Evolutionary conservation across 192 early-diverging fungal species (phyloP), one percentile per base, ranked within the genome.

Genomic region (Coemansia furcata): DNA sequence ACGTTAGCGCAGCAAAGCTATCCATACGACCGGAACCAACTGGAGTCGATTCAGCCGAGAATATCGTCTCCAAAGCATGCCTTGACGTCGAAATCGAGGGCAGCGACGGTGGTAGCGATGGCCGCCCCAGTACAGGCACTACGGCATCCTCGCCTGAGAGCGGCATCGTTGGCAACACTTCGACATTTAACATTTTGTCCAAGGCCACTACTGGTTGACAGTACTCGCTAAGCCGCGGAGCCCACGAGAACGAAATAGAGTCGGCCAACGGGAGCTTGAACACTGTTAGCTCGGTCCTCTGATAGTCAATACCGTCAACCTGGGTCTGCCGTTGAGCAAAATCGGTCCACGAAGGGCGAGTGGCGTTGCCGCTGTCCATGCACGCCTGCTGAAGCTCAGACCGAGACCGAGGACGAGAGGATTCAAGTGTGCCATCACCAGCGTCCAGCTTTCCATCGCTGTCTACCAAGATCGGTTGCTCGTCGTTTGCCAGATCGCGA

Each of bases 231-330:
- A 35, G 40, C 5, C 47, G 66, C 57, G 66, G 66, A 14, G 66
- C 39, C 66, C 66, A 67, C 4, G 55, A 21, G n/a, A 67, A 17
- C n/a, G 38, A 36, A 19, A 67, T 32, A 19, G 32, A 23, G 17
- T 67, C 66, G 17, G 57, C 57, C 21, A 67, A 23, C 33, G 12
- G 8, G n/a, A 69, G 68, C 60, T 44, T 62, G 50, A 63, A 69
- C 58, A 40, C n/a, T 6, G 61, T 63, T 37, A 69, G 26, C 50
- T 69, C 68, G 12, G 60, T 63, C n/a, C 44, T 62, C 50, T n/a
- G 26, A 29, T 62, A 69, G 61, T 69, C 68, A 33, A 46, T 63
- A 14, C 50, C 60, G 14, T 55, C 46, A n/a, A 29, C 26, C 50
- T 54, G 50, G 3, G 50, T 54, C 50, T 69, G 44, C 21, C 62